Conservation (phyloP, 228 moss, liverwort and hornwort genomes). For the Sphagnum fallax region DNA sequence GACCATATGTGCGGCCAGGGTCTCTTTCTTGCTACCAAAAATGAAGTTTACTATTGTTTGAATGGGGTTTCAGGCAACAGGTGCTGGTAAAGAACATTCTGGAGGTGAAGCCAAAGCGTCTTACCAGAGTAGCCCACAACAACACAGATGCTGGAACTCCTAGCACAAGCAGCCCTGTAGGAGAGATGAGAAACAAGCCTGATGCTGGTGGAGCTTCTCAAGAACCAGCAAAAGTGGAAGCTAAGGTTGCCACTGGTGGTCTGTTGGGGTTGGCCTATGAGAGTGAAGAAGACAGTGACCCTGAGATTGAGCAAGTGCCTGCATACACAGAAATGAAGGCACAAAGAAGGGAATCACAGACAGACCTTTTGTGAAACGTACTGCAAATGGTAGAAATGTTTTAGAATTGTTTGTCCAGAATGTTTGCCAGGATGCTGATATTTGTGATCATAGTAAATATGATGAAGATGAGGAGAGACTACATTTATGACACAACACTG, state of each 20-base stretch:
- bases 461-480: no score
- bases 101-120: slow-evolving; percentile 87
- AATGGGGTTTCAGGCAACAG: slow-evolving; percentile 51
- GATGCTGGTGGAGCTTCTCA: slow-evolving; percentile 18
- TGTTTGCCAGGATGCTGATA: no score
- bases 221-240: slow-evolving; percentile 10
- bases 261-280: slow-evolving; percentile 85
- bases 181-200: slow-evolving; percentile 9
- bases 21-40: no score
- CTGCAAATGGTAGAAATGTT: no score
- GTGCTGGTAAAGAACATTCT: slow-evolving; percentile 79
- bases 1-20: no score
- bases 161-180: slow-evolving; percentile 28
- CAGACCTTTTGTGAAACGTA: no score
- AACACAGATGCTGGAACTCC: slow-evolving; percentile 38
- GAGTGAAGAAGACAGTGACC: slow-evolving; percentile 70
- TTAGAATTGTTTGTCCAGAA: no score
- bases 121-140: slow-evolving; percentile 21
- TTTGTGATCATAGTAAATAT: no score
- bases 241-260: slow-evolving; percentile 33
- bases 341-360: no score
- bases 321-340: slow-evolving; percentile 1
- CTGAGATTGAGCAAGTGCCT: slow-evolving; percentile 25
- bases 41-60: no score
- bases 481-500: no score